Base-by-base conservation (phyloP, 306 rosid species). In the Potentilla sterilis region DNA sequence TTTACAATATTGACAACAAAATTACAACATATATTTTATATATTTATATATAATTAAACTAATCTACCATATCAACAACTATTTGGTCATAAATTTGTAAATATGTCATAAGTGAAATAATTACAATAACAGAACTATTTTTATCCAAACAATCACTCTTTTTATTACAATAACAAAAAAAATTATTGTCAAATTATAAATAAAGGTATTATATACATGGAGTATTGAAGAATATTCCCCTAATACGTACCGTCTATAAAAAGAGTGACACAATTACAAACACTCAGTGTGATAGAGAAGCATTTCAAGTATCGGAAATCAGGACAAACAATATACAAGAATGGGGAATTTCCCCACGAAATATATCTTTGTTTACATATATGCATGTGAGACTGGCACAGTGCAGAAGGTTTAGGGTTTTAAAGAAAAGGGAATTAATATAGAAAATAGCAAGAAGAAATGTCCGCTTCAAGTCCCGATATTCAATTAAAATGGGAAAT, bases 391-490 rank as follows among this genome's bases (percentile, higher is more conserved):
- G 15, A 57, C 44, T 67, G 61, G 77, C 77, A 61, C 6, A 79
- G 35, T 21, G 69, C 59, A 74, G 78, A 61, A 12, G 82, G 72
- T 70, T 70, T 70, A 10, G 42, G 57, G n/a, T 64, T 18, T 15
- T 9, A 16, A 48, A 37, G 42, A 35, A 54, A 54, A 70, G 73
- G 28, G 41, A 77, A 67, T 61, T 63, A 24, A 9, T 9, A 70
- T 69, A 76, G 67, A 41, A 79, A 70, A 11, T 64, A 75, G 19
- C 38, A 59, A 40, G 73, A 62, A 79, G 48, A 38, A 74, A 62
- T 82, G 72, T 88, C 70, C 35, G 24, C 81, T 90, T 84, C 92
- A 83, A 86, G 81, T 87, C 90, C 88, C 92, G 65, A 90, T 82
- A 90, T 75, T 86, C 72, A 88, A 82, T 81, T 47, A 58, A 73